Base-by-base conservation (phyloP, 306 rosid genomes). In the Oxytropis ochrocephala region DNA sequence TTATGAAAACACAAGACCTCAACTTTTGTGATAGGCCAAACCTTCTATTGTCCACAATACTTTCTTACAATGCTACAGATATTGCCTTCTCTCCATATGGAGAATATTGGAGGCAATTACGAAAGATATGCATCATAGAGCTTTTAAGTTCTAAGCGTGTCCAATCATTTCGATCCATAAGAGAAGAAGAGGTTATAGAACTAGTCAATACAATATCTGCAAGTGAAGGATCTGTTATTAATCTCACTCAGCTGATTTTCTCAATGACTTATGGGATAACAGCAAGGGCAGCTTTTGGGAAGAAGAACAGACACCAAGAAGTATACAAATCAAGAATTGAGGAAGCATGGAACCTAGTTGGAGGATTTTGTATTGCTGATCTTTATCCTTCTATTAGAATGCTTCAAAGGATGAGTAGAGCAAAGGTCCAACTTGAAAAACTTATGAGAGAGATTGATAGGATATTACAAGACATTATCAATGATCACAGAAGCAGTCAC, bases 111-210 rank as follows among this genome's bases (percentile, higher is more conserved):
- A 69, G 77, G 33, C 48, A 73, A 2, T 16, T 73, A 19, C 5
- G 75, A 42, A 83, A 73, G 42, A 69, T 83, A 18, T 79, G 87
- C 43, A 65, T 64, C 0, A 5, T 60, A n/a, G 84, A 83, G 74
- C 62, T 75, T 16, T 30, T 81, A n/a, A 72, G 51, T 0, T 1
- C 62, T 10, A 76, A 81, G 17, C 66, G 86, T 0, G 85, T 72
- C 8, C 81, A 70, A 47, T 77, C 72, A 29, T 77, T 77, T 11
- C 0, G 24, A 17, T 57, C 42, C 64, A 49, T 80, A 18, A 75
- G 84, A 43, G 80, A 80, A 64, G 78, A 70, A 0, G 81, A 70
- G 21, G 75, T 75, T 2, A 11, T 62, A 8, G 14, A 51, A 0
- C 19, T 75, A 0, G 24, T 75, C 3, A 49, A 32, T 13, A 30